Evolutionary conservation across 805 yeast species (phyloP), one percentile per base, ranked within the genome.

Genomic region (Brettanomyces naardenensis): DNA sequence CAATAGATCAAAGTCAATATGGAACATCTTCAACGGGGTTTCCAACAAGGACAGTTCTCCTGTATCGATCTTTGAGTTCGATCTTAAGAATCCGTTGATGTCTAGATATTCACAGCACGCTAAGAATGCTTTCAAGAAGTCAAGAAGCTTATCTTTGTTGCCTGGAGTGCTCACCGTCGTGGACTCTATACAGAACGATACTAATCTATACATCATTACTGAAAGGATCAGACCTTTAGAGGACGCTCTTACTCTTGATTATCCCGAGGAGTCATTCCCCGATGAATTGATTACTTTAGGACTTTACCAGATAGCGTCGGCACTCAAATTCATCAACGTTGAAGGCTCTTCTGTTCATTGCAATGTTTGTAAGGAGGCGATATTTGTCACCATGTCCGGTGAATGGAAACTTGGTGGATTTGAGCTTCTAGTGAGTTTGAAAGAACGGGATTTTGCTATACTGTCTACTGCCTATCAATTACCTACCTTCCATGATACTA

Each of bases 361-460:
- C 5, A 75, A 76, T 42, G 45, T 86, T 10, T 67, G 72, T 41
- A 46, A 61, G 15, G 65, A 71, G 29, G 72, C 83, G 1, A 69
- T 89, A 1, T 88, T 64, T 53, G 77, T 85, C 13, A 80, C 73
- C 38, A 71, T 67, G 22, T 52, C 66, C 13, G 95, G 96, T 11
- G 94, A 83, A 51, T 86, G 95, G 90, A 80, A 76, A 42, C 54
- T 89, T 20, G 82, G 83, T 41, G 95, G 95, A 1, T 77, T 88
- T 49, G 97, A 89, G 56, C 56, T 80, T 1, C 59, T 76, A 26
- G 68, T 80, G 2, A 71, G 65, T 38, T 53, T 71, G 31, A 62
- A 71, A 4, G 78, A 69, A 15, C 65, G 59, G 35, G 69, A 70
- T 17, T 53, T 61, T 53, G n/a, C 48, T 33, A 28, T 44, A 18